A percentile compares a stretch with the other conserved stretches of the same genome.
Evolutionary conservation across 2,329 filamentous ascomycete species (phyloP).

Genomic region (Ceratocystis destructans): DNA sequence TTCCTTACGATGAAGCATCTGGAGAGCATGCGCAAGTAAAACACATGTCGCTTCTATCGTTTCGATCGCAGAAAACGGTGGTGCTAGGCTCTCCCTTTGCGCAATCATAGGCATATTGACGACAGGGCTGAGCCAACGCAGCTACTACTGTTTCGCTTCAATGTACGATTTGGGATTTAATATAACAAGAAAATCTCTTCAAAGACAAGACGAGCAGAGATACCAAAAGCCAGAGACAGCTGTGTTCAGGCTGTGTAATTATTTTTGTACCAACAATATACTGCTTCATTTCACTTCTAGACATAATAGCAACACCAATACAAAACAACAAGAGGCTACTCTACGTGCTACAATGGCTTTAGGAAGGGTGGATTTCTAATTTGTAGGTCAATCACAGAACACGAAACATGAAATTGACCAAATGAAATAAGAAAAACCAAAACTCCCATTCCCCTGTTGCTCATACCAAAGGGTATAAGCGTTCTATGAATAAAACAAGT

Average conservation of each 20-base stretch:
- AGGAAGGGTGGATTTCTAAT: background rate
- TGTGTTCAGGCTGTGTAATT: background rate
- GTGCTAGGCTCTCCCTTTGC: too few relatives aligned
- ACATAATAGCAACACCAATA: background rate
- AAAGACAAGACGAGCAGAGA: background rate
- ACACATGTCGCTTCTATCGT: background rate
- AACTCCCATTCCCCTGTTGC: constrained; percentile 29
- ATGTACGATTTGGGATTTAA: background rate
- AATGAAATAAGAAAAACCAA: constrained; percentile 27
- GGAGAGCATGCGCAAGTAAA: constrained; percentile 39
- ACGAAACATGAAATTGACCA: constrained; percentile 8
- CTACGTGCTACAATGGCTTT: background rate
- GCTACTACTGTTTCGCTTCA: background rate
- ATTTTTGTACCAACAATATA: background rate
- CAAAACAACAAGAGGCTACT: background rate
- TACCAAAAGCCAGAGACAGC: background rate
- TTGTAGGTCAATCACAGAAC: background rate
- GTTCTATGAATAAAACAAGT: constrained; percentile 12
- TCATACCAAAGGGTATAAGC: constrained; percentile 25
- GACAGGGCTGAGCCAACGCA: background rate
- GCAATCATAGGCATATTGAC: background rate
- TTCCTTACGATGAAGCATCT: constrained; percentile 73
- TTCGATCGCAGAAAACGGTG: background rate
- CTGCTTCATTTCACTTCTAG: background rate
- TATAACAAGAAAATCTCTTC: background rate